Evolutionary conservation across 352 stramenopile genomes (phyloP).

Genomic region (Phytophthora idaei): DNA sequence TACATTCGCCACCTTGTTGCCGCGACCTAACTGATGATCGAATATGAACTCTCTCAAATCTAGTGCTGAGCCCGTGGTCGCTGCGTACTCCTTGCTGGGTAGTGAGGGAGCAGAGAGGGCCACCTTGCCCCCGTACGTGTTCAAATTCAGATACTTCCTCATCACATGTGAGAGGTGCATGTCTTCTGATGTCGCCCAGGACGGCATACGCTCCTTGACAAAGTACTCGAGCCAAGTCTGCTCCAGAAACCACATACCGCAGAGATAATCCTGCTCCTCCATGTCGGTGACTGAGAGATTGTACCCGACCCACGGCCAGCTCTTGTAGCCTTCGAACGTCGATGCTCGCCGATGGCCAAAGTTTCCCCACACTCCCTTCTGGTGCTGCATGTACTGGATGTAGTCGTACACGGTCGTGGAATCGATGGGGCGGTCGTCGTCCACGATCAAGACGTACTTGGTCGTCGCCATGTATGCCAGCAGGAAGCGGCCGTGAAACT

Average conservation of each 20-base stretch:
- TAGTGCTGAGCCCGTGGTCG: conserved; percentile 34
- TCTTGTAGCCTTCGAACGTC: conserved; percentile 55
- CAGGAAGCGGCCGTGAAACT: conserved; percentile 60
- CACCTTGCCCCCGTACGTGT: conserved; percentile 61
- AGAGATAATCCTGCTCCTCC: conserved; percentile 62
- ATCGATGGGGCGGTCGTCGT: conserved; percentile 57
- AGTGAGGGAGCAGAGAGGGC: conserved; percentile 37
- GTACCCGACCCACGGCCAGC: conserved; percentile 43
- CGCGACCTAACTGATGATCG: conserved; percentile 59
- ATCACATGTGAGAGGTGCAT: conserved; percentile 71
- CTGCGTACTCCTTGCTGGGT: conserved; percentile 43
- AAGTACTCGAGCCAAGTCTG: conserved; percentile 74
- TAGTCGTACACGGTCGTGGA: conserved; percentile 43
- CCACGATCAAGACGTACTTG: conserved; percentile 58
- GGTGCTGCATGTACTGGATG: conserved; percentile 44
- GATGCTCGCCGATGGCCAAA: conserved; percentile 53
- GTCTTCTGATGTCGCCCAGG: conserved; percentile 58
- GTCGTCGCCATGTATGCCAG: conserved; percentile 59
- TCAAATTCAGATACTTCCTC: conserved; percentile 70
- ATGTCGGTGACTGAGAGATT: neutral
- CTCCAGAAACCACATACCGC: conserved; percentile 71
- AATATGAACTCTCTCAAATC: conserved; percentile 67
- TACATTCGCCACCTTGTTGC: conserved; percentile 63
- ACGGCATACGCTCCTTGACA: conserved; percentile 55
- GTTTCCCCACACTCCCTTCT: conserved; percentile 59